phyloP scores from a whole-genome alignment of 768 basidiomycete genomes.

The Amanita pseudoporphyria region DNA sequence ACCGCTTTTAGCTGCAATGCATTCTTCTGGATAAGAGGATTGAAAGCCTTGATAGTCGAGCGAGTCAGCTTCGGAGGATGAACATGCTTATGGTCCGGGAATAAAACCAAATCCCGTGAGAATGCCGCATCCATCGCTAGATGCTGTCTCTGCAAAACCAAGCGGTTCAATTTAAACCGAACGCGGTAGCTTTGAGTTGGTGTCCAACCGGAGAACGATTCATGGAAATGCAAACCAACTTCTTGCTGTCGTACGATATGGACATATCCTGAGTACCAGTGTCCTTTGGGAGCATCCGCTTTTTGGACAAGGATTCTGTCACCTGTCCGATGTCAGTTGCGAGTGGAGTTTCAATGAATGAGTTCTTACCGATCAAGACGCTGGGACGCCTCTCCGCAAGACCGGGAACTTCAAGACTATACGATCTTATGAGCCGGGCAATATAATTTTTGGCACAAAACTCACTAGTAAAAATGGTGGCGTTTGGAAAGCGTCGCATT shows the following conservation, averaged over 20 bases:
- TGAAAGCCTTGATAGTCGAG: slow-evolving; percentile 20
- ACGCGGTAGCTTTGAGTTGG: slow-evolving; percentile 34
- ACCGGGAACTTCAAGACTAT: slow-evolving; percentile 35
- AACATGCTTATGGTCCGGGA: slow-evolving; percentile 30
- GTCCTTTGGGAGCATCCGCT: slow-evolving; percentile 25
- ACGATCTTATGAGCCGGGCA: neutral
- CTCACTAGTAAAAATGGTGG: slow-evolving; percentile 28
- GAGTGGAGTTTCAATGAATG: neutral
- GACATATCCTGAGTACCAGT: slow-evolving; percentile 53
- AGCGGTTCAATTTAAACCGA: slow-evolving; percentile 48
- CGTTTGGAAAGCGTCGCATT: slow-evolving; percentile 23
- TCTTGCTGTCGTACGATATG: slow-evolving; percentile 38
- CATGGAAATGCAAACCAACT: slow-evolving; percentile 42
- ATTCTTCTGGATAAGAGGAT: slow-evolving; percentile 37
- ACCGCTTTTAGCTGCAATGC: slow-evolving; percentile 40
- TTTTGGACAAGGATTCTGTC: slow-evolving; percentile 45
- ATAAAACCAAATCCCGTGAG: slow-evolving; percentile 37
- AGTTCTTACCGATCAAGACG: slow-evolving; percentile 40
- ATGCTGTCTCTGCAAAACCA: slow-evolving; percentile 48
- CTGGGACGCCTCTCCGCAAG: slow-evolving; percentile 50
- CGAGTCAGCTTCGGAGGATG: slow-evolving; percentile 7
- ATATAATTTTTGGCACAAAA: slow-evolving; percentile 4
- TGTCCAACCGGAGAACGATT: slow-evolving; percentile 28
- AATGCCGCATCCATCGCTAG: slow-evolving; percentile 41
- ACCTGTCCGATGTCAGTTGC: slow-evolving; percentile 20